These are phyloP conservation scores for Tanozyma kutaoensis DNA, from an alignment of 805 yeast genomes.

Conservation along the genomic window DNA sequence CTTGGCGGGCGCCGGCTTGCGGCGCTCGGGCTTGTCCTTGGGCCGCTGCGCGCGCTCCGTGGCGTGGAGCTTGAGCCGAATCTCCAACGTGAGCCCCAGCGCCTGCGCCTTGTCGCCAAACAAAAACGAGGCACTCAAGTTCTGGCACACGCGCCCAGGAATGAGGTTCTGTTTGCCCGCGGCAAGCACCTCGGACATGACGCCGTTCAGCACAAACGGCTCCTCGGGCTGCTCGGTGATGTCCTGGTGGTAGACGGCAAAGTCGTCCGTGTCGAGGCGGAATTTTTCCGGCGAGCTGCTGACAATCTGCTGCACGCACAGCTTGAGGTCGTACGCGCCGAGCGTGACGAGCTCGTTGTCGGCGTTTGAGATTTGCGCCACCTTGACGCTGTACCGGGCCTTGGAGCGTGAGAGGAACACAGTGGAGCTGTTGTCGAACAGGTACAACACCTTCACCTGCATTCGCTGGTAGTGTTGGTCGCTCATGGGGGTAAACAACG, in stretches of 20 bases:
- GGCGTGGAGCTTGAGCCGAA: conserved; percentile 36
- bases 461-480: conserved; percentile 20
- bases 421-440: conserved; percentile 28
- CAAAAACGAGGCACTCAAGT: conserved; percentile 23
- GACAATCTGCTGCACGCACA: conserved; percentile 24
- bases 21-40: no score
- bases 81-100: conserved; percentile 40
- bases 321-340: conserved; percentile 28
- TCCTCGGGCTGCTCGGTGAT: conserved; percentile 35
- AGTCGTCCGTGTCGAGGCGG: conserved; percentile 22
- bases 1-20: conserved; percentile 19
- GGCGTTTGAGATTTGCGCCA: conserved; percentile 21
- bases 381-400: conserved; percentile 18
- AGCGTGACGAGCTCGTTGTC: conserved; percentile 19
- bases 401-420: conserved; percentile 29
- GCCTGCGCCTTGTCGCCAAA: conserved; percentile 19
- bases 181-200: conserved; percentile 16
- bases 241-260: conserved; percentile 32
- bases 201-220: conserved; percentile 31
- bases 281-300: conserved; percentile 29
- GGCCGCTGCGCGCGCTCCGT: conserved; percentile 12
- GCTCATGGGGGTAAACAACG: conserved; percentile 10
- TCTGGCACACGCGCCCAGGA: not conserved
- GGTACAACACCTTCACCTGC: conserved; percentile 32
- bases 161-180: conserved; percentile 12